Base-by-base conservation (phyloP, 2,329 filamentous ascomycete genomes). In the Hortaea werneckii region DNA sequence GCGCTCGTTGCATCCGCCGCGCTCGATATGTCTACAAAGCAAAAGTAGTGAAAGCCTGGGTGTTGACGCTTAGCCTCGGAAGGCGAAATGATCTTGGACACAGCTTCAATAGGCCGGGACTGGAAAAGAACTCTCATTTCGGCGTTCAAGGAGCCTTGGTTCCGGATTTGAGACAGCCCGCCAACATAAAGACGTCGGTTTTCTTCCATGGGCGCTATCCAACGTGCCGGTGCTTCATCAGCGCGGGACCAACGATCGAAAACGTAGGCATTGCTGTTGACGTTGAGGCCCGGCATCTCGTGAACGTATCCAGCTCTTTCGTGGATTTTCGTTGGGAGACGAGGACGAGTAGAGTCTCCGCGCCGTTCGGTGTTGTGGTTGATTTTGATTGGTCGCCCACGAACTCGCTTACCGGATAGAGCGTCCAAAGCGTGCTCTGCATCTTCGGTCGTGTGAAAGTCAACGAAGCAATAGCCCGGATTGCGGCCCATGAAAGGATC, bases 401-500 rank as follows among this genome's bases (percentile, higher is more conserved):
- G 70, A 29, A 86, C 66, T 9, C 70, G 65, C 13, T 67, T 68
- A 12, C 74, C 75, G 45, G 76, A 69, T 38, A 86, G 66, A 9
- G 72, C 67, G 11, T 63, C 57, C 60, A 85, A 77, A 1, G 78
- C 79, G 1, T 62, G 62, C 4, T 76, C 69, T 3, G 82, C 82
- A 29, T 77, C 68, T 28, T 77, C 76, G 40, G 71, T 71, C 40
- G 70, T 72, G 40, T 64, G 63, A 47, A 87, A 77, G 56, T 87
- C 82, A 39, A 86, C 77, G 55, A 87, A 35, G 67, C 82, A 87
- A 66, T 85, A 86, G 34, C 80, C 82, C 0, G 82, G 82, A 60
- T 86, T 87, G 39, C 82, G 72, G 37, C 75, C 77, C 29, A 76
- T 82, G 61, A 83, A 78, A 1, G 80, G 76, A 56, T 87, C 82